Evolutionary conservation across 2,329 filamentous ascomycete genomes (phyloP).

Genomic region (Fusarium cicatricum): DNA sequence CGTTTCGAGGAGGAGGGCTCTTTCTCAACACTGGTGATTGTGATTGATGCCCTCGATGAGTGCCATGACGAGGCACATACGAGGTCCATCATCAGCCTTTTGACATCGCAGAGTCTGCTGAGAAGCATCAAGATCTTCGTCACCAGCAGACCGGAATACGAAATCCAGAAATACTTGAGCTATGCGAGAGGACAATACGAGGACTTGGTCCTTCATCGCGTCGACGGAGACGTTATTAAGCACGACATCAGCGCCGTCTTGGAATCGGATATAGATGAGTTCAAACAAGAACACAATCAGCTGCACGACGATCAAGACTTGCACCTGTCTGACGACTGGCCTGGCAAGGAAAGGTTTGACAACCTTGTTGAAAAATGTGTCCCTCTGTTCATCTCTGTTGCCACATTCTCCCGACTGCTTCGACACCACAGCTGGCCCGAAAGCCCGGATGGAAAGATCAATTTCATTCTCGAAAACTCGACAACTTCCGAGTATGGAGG

Average conservation of each 20-base stretch:
- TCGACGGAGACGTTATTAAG: conserved; percentile 43
- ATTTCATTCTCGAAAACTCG: conserved; percentile 4
- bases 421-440: conserved; percentile 26
- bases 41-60: conserved; percentile 47
- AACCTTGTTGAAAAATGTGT: conserved; percentile 41
- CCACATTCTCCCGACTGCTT: conserved; percentile 42
- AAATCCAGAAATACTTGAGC: conserved; percentile 47
- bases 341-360: conserved; percentile 11
- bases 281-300: conserved; percentile 41
- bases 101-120: conserved; percentile 1
- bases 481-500: conserved; percentile 30
- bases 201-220: conserved; percentile 48
- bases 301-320: neutral
- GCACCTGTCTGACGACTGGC: conserved; percentile 43
- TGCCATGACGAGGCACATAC: conserved; percentile 42
- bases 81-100: conserved; percentile 43
- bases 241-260: conserved; percentile 50
- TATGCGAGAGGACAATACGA: conserved; percentile 32
- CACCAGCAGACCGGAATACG: conserved; percentile 52
- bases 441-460: conserved; percentile 37
- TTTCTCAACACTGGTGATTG: conserved; percentile 35
- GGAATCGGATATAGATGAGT: conserved; percentile 39
- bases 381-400: conserved; percentile 49
- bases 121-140: conserved; percentile 47
- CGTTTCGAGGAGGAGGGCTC: neutral